Evolutionary conservation across 2,329 filamentous ascomycete species (phyloP), one percentile per base, ranked within the genome.

Genomic region (Zymoseptoria passerinii): DNA sequence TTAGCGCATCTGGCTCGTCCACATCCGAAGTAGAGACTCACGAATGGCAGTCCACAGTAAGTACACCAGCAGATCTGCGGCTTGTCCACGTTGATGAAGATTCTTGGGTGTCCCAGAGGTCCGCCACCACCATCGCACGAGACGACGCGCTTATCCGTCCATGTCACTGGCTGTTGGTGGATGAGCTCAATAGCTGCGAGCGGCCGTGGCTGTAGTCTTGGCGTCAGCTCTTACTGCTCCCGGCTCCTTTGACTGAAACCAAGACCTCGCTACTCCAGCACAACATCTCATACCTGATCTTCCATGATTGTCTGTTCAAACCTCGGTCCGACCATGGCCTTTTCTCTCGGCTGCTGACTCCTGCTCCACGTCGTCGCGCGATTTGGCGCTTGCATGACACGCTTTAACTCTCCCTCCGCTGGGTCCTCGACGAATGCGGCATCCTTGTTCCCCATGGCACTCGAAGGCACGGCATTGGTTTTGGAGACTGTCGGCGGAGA

Each of bases 61-160:
- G 83, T 87, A 81, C 94, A 99, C 73, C 80, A 80, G 75, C 84
- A 84, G 69, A 99, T 96, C 80, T 97, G 86, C 50, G 94, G 89
- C 81, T 96, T 97, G 77, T 99, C 94, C 66, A 89, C 87, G 78
- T 99, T 99, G 83, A 99, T 99, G 75, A 91, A 99, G 77, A 99
- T 88, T 71, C 84, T 84, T 53, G 94, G 94, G 75, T 99, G 94
- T 50, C 94, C 94, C 57, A 89, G 79, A 29, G 92, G 87, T 51
- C 92, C 94, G 66, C 92, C 92, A 59, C 92, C 94, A 59, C 94
- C 94, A 70, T 97, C 92, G 73, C 94, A 99, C 50, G 86, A 85
- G 54, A 95, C 92, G 53, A 89, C 76, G 61, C 86, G 83, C 63
- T 89, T 83, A 72, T 96, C 87, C 60, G 87, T 89, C 92, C 94